phyloP scores from a whole-genome alignment of 176 grass and related monocot genomes.

The sorghum (Sorghum bicolor) region Sorghum_bicolor_NCBIv3 NC_012878.2:8037501-8038000 shows the following conservation, averaged over 20 bases:
- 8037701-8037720: not conserved
- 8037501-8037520: not conserved
- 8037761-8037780: too few relatives aligned
- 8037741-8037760: not conserved
- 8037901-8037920: constrained; percentile 90
- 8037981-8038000: not conserved
- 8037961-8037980: too few relatives aligned
- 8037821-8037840: not conserved
- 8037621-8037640: too few relatives aligned
- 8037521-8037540: not conserved
- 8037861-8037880: constrained; percentile 76
- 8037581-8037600: too few relatives aligned
- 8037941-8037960: constrained; percentile 59
- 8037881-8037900: constrained; percentile 80
- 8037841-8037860: too few relatives aligned
- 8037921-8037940: constrained; percentile 73
- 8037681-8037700: not conserved
- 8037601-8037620: too few relatives aligned
- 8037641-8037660: not conserved
- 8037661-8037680: not conserved
- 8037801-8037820: too few relatives aligned
- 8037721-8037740: not conserved
- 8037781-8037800: too few relatives aligned
- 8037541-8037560: too few relatives aligned
- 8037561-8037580: too few relatives aligned